These are phyloP conservation scores for Ceratopteris richardii DNA, from an alignment of 75 land plant genomes.

Conservation along the genomic window DNA sequence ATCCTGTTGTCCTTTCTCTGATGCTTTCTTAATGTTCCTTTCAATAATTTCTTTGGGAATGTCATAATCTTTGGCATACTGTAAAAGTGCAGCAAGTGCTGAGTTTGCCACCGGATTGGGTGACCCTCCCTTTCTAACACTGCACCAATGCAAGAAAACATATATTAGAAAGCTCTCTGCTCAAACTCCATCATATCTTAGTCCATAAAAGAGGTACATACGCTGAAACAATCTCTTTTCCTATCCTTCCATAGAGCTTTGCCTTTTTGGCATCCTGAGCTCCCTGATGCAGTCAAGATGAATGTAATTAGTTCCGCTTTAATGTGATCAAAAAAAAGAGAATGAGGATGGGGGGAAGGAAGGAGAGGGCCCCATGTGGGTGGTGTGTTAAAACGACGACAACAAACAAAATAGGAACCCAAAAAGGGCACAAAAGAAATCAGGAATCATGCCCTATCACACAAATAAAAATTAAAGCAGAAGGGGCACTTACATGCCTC, in stretches of 20 bases:
- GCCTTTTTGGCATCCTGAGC: conserved; percentile 81
- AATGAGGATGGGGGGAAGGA: too few species aligned
- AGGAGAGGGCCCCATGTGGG: too few species aligned
- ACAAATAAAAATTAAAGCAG: too few species aligned
- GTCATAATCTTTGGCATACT: conserved; percentile 85
- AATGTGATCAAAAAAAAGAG: not conserved
- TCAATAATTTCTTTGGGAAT: conserved; percentile 85
- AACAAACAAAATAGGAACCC: too few species aligned
- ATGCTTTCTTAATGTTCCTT: conserved; percentile 84
- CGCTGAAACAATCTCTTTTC: conserved; percentile 89
- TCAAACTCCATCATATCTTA: not conserved
- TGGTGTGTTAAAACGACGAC: too few species aligned
- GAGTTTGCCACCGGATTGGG: conserved; percentile 78
- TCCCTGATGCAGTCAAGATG: conserved; percentile 42
- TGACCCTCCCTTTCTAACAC: conserved; percentile 72
- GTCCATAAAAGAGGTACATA: conserved; percentile 31
- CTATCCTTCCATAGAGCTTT: conserved; percentile 69
- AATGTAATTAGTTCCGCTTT: not conserved
- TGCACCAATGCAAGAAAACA: conserved; percentile 10
- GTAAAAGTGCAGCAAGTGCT: conserved; percentile 60
- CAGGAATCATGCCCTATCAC: too few species aligned
- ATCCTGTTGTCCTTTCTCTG: conserved; percentile 88
- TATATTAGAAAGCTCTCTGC: not conserved
- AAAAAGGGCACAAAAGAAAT: too few species aligned
- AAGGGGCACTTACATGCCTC: too few species aligned